Evolutionary conservation across 108 stramenopile species (phyloP), one percentile per base, ranked within the genome.

Genomic region (Parmales sp.): DNA sequence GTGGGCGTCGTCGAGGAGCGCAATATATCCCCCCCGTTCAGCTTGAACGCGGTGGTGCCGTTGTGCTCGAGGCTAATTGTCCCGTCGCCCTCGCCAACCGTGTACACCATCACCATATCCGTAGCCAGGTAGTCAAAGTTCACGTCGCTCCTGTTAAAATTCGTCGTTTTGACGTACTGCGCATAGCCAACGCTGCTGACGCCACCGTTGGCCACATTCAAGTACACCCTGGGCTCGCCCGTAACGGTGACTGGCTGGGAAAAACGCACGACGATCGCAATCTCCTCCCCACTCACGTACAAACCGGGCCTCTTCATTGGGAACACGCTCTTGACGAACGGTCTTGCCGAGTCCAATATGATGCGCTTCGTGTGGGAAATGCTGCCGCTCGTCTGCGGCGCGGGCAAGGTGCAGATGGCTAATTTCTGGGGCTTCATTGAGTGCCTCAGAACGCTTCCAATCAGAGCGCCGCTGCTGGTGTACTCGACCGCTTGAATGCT

Each of bases 231-330:
- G 2, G 54, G 54, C 28, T 5, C 16, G 2, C 54, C 54, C 7
- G 3, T 31, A 2, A 60, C 54, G 1, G 2, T 2, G 31, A 60
- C 54, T 28, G 54, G 54, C 28, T 34, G 36, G 36, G 26, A 13
- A 34, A 34, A 60, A 28, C 54, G 29, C 29, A 28, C 26, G 31
- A 11, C 13, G 18, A 60, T 60, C 3, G 54, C 54, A 6, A 60
- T 60, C 54, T 60, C 16, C 54, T 60, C 54, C 5, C 54, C 54
- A 4, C 31, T 34, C 29, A 60, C 54, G 54, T 60, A 60, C 3
- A 26, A 5, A 5, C 54, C 54, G 7, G 28, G 28, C 28, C 36
- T 60, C 54, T 60, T 60, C 28, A 60, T 7, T 4, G 54, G 54
- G 26, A 60, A 34, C n/a, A 60, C 13, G 20, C 31, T 28, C 16